Base-by-base conservation (phyloP, 1,139 yeast species). In the Martiniozyma asiatica region DNA sequence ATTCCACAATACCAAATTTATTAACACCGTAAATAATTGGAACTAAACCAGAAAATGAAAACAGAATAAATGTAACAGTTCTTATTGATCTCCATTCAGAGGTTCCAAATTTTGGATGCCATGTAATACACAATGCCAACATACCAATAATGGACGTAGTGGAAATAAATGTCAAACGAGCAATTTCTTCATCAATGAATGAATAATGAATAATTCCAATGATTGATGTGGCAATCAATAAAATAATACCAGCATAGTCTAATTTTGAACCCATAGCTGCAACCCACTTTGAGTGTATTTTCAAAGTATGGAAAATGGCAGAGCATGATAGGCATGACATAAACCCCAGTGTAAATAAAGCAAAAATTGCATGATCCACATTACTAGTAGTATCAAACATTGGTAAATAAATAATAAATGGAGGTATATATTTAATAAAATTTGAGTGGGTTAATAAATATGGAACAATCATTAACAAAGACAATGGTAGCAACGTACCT, bases 221-320 rank as follows among this genome's bases (percentile, higher is more conserved):
- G 62, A 81, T 68, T 1, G 94, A 82, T 20, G 82, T 64, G 1
- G 79, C 71, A 35, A 84, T 82, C 36, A 85, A 59, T 4, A 78
- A 61, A 9, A 84, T 79, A 28, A 85, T 85, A 0, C 96, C 97
- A 34, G 85, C 65, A 46, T 85, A 87, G 51, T 85, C 97, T 35
- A 84, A 61, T 43, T 76, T 80, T 50, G 84, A 82, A 2, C 94
- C 94, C 34, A 74, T 58, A 25, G 60, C 58, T 23, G 78, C 63
- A 7, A 81, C 69, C 17, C 47, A 42, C 18, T 58, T 63, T 8
- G 94, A 81, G 51, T 85, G 96, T 34, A 76, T 64, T 48, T 82
- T 84, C 33, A 82, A 45, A 37, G 80, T 66, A 48, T 85, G 97
- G 56, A 78, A 85, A 2, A 66, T 56, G 13, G 93, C 79, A 22